phyloP scores from a whole-genome alignment of 225 moss, liverwort and hornwort species.

The Lunularia cruciata region DNA sequence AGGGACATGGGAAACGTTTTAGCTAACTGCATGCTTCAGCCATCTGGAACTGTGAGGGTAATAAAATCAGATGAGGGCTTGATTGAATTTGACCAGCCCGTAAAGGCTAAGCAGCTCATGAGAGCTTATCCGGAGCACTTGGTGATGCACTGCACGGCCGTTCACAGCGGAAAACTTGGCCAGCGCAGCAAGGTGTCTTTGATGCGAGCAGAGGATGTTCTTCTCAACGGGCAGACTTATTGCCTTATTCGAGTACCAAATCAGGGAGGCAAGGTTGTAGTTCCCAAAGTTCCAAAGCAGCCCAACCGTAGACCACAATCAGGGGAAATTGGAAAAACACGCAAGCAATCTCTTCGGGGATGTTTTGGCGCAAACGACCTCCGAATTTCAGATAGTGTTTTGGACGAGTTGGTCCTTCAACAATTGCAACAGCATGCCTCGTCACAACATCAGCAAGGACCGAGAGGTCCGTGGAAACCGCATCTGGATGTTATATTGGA shows the following conservation, averaged over 20 bases:
- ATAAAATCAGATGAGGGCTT: constrained; percentile 28
- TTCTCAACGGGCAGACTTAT: constrained; percentile 32
- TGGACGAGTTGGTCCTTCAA: neutral
- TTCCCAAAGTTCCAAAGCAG: neutral
- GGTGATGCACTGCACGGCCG: constrained; percentile 34
- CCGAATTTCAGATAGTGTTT: neutral
- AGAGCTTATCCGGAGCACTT: constrained; percentile 31
- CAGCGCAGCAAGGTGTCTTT: constrained; percentile 27
- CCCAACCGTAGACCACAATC: neutral
- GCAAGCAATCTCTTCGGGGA: neutral
- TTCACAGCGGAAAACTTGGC: neutral
- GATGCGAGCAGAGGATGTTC: constrained; percentile 22
- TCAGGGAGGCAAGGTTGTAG: neutral
- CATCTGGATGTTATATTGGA: constrained; percentile 35
- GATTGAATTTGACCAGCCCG: constrained; percentile 28
- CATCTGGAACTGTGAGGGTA: constrained; percentile 13
- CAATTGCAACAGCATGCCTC: constrained; percentile 3
- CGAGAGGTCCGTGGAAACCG: constrained; percentile 32
- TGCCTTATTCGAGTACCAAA: constrained; percentile 33
- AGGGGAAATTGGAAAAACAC: neutral
- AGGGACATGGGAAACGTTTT: constrained; percentile 31
- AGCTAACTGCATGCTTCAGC: constrained; percentile 18
- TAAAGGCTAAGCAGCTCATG: constrained; percentile 39
- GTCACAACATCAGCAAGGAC: constrained; percentile 1
- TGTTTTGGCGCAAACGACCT: constrained; percentile 9